Evolutionary conservation across 768 basidiomycete species (phyloP), one percentile per base, ranked within the genome.

Genomic region (Tulasnella sp.): DNA sequence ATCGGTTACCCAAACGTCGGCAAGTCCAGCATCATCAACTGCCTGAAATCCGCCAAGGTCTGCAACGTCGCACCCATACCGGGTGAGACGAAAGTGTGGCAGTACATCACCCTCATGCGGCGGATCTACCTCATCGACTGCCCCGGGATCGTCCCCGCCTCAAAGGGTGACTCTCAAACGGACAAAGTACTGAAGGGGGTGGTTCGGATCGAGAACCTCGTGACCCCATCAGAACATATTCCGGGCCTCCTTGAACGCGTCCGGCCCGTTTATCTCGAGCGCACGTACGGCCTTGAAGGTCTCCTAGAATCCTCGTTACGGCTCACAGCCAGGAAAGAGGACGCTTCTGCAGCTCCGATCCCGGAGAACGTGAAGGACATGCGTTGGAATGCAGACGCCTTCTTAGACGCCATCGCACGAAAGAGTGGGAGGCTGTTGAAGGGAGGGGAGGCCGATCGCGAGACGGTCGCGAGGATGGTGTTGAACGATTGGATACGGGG

Each of bases 121-220:
- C 81, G 88, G 56, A 99, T 99, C 70, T 99, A 97, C 76, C 85
- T 99, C 65, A 97, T 99, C 74, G 96, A 99, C 73, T 99, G 96
- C 70, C 96, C 96, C 27, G 96, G 96, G 51, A 89, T 98, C 71
- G 96, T 97, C 1, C 95, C 95, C 1, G 85, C 92, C 17, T 94
- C 92, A 23, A 87, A 91, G 1, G 79, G 88, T 63, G 94, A 98
- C 71, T 81, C 87, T 1, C 85, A 95, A 68, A 90, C 91, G 0
- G 81, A 83, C 15, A 96, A 85, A 3, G 96, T 98, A 23, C 80
- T 99, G 61, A 99, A 99, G 73, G 96, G 95, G 19, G 94, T 97
- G 51, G 83, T 98, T 41, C 87, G 95, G 61, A 91, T 98, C 21
- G 95, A 98, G 73, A 92, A 93, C 58, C 79, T 99, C 15, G 79